A percentile compares a stretch with the other conserved stretches of the same genome.
These are phyloP conservation scores for Plenodomus lindquistii DNA, from an alignment of 2,329 filamentous ascomycete species.

Conservation along the genomic window DNA sequence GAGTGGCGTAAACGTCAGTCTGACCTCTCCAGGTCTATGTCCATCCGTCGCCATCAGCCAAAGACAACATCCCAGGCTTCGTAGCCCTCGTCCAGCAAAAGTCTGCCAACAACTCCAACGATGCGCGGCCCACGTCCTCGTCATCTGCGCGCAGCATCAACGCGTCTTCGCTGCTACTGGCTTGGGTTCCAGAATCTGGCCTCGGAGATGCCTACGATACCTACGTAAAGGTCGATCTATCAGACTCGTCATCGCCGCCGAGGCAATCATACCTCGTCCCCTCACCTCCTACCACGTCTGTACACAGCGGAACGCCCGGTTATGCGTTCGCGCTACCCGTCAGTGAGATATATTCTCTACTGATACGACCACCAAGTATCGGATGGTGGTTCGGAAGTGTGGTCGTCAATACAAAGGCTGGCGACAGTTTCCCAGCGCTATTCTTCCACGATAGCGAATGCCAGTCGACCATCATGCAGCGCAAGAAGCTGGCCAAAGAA, in stretches of 20 bases:
- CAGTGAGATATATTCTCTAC: constrained; percentile 84
- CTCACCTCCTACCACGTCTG: constrained; percentile 82
- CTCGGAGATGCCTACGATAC: constrained; percentile 81
- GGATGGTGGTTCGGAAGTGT: constrained; percentile 99
- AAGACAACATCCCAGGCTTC: constrained; percentile 94
- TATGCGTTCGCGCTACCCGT: constrained; percentile 93
- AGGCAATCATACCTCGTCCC: constrained; percentile 89
- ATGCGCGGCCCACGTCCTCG: constrained; percentile 47
- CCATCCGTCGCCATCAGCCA: constrained; percentile 87
- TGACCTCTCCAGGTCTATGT: constrained; percentile 75
- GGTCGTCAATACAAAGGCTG: constrained; percentile 86
- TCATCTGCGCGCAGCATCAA: constrained; percentile 51
- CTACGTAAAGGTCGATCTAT: constrained; percentile 94
- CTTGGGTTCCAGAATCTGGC: constrained; percentile 89
- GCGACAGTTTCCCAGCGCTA: constrained; percentile 90
- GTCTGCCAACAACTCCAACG: constrained; percentile 35
- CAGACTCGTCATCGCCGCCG: constrained; percentile 77
- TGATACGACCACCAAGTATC: constrained; percentile 86
- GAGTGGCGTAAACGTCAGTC: constrained; percentile 27
- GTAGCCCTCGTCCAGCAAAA: constrained; percentile 94
- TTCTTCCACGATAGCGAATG: constrained; percentile 99
- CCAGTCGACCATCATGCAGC: constrained; percentile 90
- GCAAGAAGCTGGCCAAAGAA: constrained; percentile 81
- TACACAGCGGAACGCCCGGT: constrained; percentile 70
- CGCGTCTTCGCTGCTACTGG: constrained; percentile 77